Evolutionary conservation across 202 grass and related monocot species (phyloP).

Genomic region (Carex sylvatica): DNA sequence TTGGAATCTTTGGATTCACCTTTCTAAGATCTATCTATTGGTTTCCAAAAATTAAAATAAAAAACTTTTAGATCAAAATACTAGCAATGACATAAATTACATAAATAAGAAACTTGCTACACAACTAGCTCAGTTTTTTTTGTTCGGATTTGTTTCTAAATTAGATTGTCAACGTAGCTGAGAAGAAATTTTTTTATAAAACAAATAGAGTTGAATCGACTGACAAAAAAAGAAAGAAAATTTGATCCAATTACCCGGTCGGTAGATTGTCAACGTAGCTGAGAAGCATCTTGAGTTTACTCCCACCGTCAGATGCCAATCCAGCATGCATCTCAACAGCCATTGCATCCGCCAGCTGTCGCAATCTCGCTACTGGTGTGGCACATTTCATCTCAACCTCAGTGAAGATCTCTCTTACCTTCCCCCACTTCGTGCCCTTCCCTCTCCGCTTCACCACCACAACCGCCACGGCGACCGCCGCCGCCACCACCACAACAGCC

Average conservation of each 20-base stretch:
- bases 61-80: not conserved
- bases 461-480: slow-evolving; percentile 54
- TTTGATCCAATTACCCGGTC: slow-evolving; percentile 43
- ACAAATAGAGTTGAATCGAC: not conserved
- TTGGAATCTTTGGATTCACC: not conserved
- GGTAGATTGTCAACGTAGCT: slow-evolving; percentile 86
- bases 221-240: not conserved
- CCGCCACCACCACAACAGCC: slow-evolving; percentile 24
- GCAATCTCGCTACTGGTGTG: slow-evolving; percentile 65
- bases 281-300: slow-evolving; percentile 73
- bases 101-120: not conserved
- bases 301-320: slow-evolving; percentile 45
- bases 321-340: slow-evolving; percentile 71
- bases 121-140: not conserved
- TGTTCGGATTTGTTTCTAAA: not conserved
- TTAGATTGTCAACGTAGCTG: not conserved
- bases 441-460: slow-evolving; percentile 42
- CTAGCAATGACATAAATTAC: not conserved
- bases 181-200: not conserved
- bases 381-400: slow-evolving; percentile 51
- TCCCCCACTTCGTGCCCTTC: slow-evolving; percentile 36
- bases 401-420: slow-evolving; percentile 41
- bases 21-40: not conserved
- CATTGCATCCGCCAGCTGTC: slow-evolving; percentile 76
- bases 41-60: not conserved